Conservation (phyloP, 1,284 basidiomycete genomes). For the Tylopilus sp. region DNA sequence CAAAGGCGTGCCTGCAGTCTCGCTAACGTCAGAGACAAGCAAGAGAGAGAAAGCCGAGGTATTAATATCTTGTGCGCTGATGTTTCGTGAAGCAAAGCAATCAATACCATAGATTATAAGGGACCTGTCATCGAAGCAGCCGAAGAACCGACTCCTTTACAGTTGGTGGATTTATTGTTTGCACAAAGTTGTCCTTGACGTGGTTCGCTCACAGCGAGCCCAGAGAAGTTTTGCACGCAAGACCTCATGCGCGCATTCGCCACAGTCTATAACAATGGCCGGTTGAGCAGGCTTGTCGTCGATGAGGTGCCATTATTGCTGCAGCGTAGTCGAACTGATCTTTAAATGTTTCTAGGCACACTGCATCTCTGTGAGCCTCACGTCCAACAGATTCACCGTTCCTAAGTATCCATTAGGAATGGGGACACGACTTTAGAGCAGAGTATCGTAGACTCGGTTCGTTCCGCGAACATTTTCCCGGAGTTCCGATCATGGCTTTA, state of each 20-base stretch:
- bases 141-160: slow-evolving; percentile 65
- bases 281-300: slow-evolving; percentile 68
- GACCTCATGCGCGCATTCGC: slow-evolving; percentile 53
- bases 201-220: slow-evolving; percentile 48
- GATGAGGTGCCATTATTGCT: slow-evolving; percentile 58
- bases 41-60: slow-evolving; percentile 53
- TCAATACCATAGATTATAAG: slow-evolving; percentile 47
- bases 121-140: slow-evolving; percentile 60
- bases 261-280: slow-evolving; percentile 47
- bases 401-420: slow-evolving; percentile 52
- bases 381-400: neutral
- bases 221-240: slow-evolving; percentile 61
- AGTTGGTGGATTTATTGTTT: slow-evolving; percentile 40
- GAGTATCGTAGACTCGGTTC: slow-evolving; percentile 69
- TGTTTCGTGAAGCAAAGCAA: neutral
- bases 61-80: slow-evolving; percentile 24
- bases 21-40: slow-evolving; percentile 65
- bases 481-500: slow-evolving; percentile 79
- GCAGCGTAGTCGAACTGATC: neutral
- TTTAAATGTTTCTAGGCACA: slow-evolving; percentile 52
- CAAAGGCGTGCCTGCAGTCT: slow-evolving; percentile 54
- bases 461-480: slow-evolving; percentile 64
- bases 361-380: slow-evolving; percentile 66
- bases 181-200: slow-evolving; percentile 11
- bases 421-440: slow-evolving; percentile 76